Percentiles rank a stretch among this genome's conserved stretches.
These are phyloP conservation scores for Russula sp. DNA, from an alignment of 768 basidiomycete species.

Conservation along the genomic window DNA sequence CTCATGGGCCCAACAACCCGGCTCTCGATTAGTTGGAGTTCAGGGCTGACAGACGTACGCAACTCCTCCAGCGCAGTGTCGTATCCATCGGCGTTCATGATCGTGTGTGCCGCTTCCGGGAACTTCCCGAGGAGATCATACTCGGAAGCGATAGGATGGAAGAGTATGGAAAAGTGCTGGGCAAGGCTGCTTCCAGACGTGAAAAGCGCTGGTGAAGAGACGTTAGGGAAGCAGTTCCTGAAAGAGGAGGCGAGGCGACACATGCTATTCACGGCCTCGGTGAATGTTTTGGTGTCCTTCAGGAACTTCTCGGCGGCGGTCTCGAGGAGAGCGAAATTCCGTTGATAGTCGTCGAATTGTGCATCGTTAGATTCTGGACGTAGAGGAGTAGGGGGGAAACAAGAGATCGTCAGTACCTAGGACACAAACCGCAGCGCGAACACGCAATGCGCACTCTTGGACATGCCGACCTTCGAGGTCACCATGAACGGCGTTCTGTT, in stretches of 20 bases:
- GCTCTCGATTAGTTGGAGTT: constrained; percentile 90
- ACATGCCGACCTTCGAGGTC: constrained; percentile 81
- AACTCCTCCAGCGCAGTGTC: constrained; percentile 78
- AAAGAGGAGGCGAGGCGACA: constrained; percentile 14
- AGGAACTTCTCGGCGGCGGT: constrained; percentile 79
- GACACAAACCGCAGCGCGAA: not conserved
- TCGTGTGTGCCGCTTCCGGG: constrained; percentile 70
- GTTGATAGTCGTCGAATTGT: constrained; percentile 84
- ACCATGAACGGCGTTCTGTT: constrained; percentile 85
- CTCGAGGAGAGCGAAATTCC: constrained; percentile 74
- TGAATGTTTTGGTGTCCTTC: constrained; percentile 87
- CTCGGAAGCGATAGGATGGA: constrained; percentile 66
- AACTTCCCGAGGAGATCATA: constrained; percentile 74
- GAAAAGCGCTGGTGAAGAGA: constrained; percentile 48
- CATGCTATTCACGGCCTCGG: constrained; percentile 73
- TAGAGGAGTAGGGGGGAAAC: not conserved
- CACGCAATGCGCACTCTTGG: constrained; percentile 62
- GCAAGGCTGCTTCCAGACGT: constrained; percentile 58
- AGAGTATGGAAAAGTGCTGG: constrained; percentile 55
- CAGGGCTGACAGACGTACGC: constrained; percentile 69
- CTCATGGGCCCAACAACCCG: constrained; percentile 81
- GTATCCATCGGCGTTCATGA: constrained; percentile 71
- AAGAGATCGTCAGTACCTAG: not conserved
- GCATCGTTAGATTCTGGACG: constrained; percentile 68
- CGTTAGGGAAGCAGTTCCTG: not conserved